Percentiles rank a stretch among this genome's conserved stretches.
These are phyloP conservation scores for Coemansia sp. DNA, from an alignment of 192 early-diverging fungal species.

Conservation along the genomic window DNA sequence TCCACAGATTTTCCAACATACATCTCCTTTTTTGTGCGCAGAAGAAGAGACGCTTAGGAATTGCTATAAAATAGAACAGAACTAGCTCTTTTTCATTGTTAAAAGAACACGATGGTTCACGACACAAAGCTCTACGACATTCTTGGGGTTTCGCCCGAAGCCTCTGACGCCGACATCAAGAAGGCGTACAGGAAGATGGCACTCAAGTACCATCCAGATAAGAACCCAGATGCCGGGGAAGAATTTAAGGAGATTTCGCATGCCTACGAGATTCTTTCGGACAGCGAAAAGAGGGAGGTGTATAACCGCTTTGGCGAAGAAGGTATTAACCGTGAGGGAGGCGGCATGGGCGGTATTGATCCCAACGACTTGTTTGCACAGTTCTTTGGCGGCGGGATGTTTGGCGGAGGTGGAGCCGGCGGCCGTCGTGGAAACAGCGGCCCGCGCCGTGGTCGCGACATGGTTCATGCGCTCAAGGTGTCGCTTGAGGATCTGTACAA, in stretches of 20 bases:
- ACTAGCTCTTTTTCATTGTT: neutral
- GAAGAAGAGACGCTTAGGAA: neutral
- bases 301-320: conserved; percentile 95
- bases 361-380: conserved; percentile 96
- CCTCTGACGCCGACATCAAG: conserved; percentile 85
- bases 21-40: too few relatives aligned
- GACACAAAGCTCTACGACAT: conserved; percentile 93
- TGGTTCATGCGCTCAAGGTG: conserved; percentile 76
- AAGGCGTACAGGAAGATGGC: conserved; percentile 99
- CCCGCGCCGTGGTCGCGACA: conserved; percentile 96
- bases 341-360: conserved; percentile 75
- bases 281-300: conserved; percentile 80
- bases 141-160: conserved; percentile 76
- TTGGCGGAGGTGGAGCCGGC: conserved; percentile 75
- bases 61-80: neutral
- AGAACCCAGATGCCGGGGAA: conserved; percentile 88
- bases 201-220: conserved; percentile 64
- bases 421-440: conserved; percentile 66
- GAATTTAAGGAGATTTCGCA: conserved; percentile 98
- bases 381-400: conserved; percentile 89
- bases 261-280: conserved; percentile 96
- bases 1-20: too few relatives aligned
- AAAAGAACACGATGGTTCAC: conserved; percentile 48
- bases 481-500: conserved; percentile 93
- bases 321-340: conserved; percentile 67